phyloP scores from a whole-genome alignment of 169 alveolate species.

The Theileria orientalis region DNA sequence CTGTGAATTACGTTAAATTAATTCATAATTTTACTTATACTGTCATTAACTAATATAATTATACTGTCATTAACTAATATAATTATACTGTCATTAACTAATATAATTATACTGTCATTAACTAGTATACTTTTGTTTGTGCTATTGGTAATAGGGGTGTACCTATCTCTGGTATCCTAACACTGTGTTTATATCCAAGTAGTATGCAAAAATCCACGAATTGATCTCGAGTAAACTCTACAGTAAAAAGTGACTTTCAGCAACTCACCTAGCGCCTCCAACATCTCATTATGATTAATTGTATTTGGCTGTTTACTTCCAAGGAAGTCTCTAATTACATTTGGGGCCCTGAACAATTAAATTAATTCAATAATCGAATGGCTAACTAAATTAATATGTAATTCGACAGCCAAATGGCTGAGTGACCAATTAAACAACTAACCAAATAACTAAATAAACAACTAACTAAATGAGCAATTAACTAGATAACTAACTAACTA shows the following conservation, averaged over 20 bases:
- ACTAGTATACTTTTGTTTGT: too few relatives aligned
- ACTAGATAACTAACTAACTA: too few relatives aligned
- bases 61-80: too few relatives aligned
- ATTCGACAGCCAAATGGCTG: too few relatives aligned
- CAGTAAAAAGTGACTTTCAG: not conserved
- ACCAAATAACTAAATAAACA: too few relatives aligned
- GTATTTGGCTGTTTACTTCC: slow-evolving; percentile 46
- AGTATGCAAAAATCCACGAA: slow-evolving; percentile 54
- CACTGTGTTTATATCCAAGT: slow-evolving; percentile 31
- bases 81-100: too few relatives aligned
- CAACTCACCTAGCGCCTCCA: slow-evolving; percentile 34
- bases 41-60: too few relatives aligned
- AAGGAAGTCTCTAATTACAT: slow-evolving; percentile 53
- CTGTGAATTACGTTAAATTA: not conserved
- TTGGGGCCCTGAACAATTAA: slow-evolving; percentile 46
- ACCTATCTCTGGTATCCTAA: slow-evolving; percentile 55
- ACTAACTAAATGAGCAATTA: too few relatives aligned
- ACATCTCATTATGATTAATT: slow-evolving; percentile 30
- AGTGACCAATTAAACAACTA: too few relatives aligned
- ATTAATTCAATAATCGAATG: too few relatives aligned
- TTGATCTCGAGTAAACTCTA: slow-evolving; percentile 45
- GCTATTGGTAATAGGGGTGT: not conserved
- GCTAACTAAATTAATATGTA: too few relatives aligned
- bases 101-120: too few relatives aligned
- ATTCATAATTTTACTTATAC: not conserved